Conservation (phyloP, 139 green algal genomes). For the Chlorella sp. region DNA sequence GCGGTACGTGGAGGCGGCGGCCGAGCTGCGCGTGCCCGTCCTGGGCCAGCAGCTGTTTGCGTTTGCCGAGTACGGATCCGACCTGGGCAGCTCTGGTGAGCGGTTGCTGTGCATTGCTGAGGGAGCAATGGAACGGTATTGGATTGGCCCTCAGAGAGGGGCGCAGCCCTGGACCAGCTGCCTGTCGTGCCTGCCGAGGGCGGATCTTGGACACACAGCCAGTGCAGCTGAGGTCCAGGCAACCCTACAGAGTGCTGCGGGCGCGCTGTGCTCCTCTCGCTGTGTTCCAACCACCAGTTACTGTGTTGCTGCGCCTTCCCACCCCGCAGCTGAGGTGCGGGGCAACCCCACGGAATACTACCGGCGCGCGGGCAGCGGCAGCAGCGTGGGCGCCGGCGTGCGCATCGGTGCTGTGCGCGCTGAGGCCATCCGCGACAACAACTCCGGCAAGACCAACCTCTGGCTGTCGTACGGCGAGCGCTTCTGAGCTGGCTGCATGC, state of each 20-base stretch:
- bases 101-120: not conserved
- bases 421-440: slow-evolving; percentile 90
- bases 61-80: slow-evolving; percentile 90
- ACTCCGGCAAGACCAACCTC: slow-evolving; percentile 76
- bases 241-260: no score
- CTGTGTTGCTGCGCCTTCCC: no score
- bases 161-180: no score
- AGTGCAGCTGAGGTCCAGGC: not conserved
- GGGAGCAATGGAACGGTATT: no score
- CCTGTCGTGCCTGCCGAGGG: no score
- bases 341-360: slow-evolving; percentile 97
- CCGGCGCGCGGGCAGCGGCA: slow-evolving; percentile 84
- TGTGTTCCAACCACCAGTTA: no score
- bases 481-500: slow-evolving; percentile 74
- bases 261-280: no score
- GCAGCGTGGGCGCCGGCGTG: slow-evolving; percentile 81
- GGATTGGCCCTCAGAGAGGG: no score
- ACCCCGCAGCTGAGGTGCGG: slow-evolving; percentile 48
- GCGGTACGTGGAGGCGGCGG: slow-evolving; percentile 83
- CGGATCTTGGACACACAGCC: not conserved
- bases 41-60: slow-evolving; percentile 80
- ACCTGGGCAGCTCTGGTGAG: slow-evolving; percentile 81
- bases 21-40: slow-evolving; percentile 85
- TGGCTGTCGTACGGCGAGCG: slow-evolving; percentile 93
- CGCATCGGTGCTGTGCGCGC: slow-evolving; percentile 84